Base-by-base conservation (phyloP, 129 eudicot species). In the Ambrosia trifida region DNA sequence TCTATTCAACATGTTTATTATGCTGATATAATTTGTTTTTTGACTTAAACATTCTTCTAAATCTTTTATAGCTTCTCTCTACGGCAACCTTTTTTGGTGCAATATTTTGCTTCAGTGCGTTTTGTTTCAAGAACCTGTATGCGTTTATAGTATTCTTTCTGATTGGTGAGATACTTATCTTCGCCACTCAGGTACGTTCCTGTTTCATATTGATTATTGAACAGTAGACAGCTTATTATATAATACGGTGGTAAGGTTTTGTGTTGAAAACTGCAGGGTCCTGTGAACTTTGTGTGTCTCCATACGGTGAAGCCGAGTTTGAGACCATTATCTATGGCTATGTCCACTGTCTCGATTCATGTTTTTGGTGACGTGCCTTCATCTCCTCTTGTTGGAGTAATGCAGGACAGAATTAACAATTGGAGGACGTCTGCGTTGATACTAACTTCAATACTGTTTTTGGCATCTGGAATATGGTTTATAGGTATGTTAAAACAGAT, bases 351-450 rank as follows among this genome's bases (percentile, higher is more conserved):
- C 17, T 77, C 96, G 5, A 93, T 93, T 82, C 98, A 93, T 77
- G 68, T 89, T 3, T 89, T 93, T 69, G 98, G 98, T 43, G 98
- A 93, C 18, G 98, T 93, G 73, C 98, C 98, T 49, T 93, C 98
- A n/a, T 82, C 96, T 58, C 96, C 98, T 13, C 96, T 93, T 66
- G 96, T 93, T 50, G 98, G 98, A 32, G 88, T 56, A 49, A 36
- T 84, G 68, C 94, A 89, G 96, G 96, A 89, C 73, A 79, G 53
- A 5, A 57, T 89, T 16, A 67, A 84, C 52, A 89, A 87, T 64
- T 89, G 96, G 96, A 86, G 96, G 82, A 75, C 46, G 1, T 77
- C 94, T 30, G 83, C 94, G 41, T 79, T 89, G 66, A 66, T 73
- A 13, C 74, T 89, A 57, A 86, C 93, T 24, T 82, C 94, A 3